These are phyloP conservation scores for Clarireedia sp. DNA, from an alignment of 2,329 filamentous ascomycete genomes.

Conservation along the genomic window DNA sequence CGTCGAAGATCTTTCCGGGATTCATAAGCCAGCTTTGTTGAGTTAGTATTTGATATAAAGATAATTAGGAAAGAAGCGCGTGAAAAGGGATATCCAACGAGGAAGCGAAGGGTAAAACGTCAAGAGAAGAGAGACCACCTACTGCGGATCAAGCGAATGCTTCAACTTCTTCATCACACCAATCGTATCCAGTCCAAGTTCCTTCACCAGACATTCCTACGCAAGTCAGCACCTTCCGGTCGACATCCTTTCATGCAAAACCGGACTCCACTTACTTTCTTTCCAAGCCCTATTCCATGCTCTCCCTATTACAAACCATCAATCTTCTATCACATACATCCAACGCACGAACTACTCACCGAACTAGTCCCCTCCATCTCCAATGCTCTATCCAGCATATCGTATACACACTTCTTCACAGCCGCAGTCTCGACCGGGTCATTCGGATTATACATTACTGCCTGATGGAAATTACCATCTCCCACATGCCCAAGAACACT, in stretches of 20 bases:
- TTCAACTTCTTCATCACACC: slow-evolving; percentile 80
- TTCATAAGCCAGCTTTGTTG: slow-evolving; percentile 66
- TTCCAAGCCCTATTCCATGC: slow-evolving; percentile 76
- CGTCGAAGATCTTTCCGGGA: slow-evolving; percentile 37
- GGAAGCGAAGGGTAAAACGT: too few species aligned
- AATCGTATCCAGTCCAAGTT: slow-evolving; percentile 71
- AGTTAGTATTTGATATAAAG: neutral
- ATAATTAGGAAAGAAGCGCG: neutral
- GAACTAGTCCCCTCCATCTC: slow-evolving; percentile 93
- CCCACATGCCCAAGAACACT: slow-evolving; percentile 82
- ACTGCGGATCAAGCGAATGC: slow-evolving; percentile 62
- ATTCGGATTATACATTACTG: slow-evolving; percentile 76
- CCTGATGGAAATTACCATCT: slow-evolving; percentile 88
- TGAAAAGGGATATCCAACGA: too few species aligned
- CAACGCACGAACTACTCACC: slow-evolving; percentile 19
- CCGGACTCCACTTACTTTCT: slow-evolving; percentile 64
- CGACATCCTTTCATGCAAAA: neutral
- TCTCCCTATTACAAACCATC: slow-evolving; percentile 46
- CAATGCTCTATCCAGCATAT: slow-evolving; percentile 78
- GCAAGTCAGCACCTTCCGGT: neutral
- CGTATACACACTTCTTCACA: slow-evolving; percentile 71
- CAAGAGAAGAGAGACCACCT: neutral
- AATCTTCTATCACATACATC: neutral
- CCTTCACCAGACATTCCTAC: slow-evolving; percentile 35
- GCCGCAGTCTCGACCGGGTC: slow-evolving; percentile 61